Base-by-base conservation (phyloP, 1,139 yeast genomes). In the Magnusiomyces paraingens region DNA sequence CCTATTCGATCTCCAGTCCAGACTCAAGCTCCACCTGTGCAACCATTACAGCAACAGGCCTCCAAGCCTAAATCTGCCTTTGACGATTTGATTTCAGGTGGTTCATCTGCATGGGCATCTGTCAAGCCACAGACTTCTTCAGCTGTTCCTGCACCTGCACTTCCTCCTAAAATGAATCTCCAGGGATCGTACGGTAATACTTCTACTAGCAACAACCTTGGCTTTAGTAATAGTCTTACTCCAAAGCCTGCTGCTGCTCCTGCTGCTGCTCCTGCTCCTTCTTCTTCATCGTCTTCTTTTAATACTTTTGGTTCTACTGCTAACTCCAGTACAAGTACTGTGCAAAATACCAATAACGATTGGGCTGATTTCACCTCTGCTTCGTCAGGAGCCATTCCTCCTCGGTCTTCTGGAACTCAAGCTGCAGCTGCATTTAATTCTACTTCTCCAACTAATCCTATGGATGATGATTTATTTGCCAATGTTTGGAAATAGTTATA, bases 381-480 rank as follows among this genome's bases (percentile, higher is more conserved):
- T 11, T 62, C 68, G 40, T 36, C 40, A 3, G 40, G 12, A 12
- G 40, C 17, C 10, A 36, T 36, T n/a, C 56, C 66, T 36, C 55
- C 62, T 14, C 53, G 60, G 3, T 50, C 62, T 22, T 12, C 40
- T 3, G 52, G 62, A 17, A 32, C 62, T 12, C 17, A 17, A 14
- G 26, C 41, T 12, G 35, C 51, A 10, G 32, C 43, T 8, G 44
- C 44, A 5, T 41, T 41, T 20, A 41, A 41, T 14, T 41, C 44
- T 5, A 49, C 62, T 12, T 54, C 60, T 20, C 59, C 55, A 21
- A 58, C 65, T 14, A 70, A 70, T 52, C 72, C 76, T 5, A 66
- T 77, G 45, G 85, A 80, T 56, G 89, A 84, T 58, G 91, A 85
- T 59, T 71, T 82, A 43, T 83, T 83, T 66, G 78, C 79, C 53